Conservation (phyloP, 306 rosid genomes). For the Geum urbanum region DNA sequence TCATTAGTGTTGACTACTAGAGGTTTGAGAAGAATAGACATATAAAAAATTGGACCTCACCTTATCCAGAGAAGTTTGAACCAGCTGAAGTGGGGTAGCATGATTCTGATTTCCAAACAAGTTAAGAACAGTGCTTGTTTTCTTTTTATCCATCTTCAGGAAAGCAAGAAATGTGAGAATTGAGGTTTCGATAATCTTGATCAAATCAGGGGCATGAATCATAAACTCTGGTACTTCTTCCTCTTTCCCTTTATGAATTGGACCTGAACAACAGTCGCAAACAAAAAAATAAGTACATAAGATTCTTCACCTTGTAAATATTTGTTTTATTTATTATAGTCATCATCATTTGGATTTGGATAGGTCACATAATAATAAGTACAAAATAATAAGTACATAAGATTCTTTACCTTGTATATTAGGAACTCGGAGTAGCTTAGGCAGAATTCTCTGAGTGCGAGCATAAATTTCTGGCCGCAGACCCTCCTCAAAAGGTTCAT, state of each 20-base stretch:
- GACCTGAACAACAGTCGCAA: slow-evolving; percentile 44
- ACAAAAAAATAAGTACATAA: background rate
- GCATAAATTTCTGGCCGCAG: slow-evolving; percentile 64
- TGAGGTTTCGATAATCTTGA: slow-evolving; percentile 58
- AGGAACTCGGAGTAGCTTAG: slow-evolving; percentile 84
- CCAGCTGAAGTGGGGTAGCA: slow-evolving; percentile 68
- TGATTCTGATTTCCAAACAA: slow-evolving; percentile 70
- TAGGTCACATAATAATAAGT: background rate
- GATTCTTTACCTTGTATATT: slow-evolving; percentile 54
- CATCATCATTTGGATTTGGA: too few species aligned
- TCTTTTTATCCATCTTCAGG: slow-evolving; percentile 78
- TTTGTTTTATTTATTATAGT: too few species aligned
- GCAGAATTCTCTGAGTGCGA: slow-evolving; percentile 57
- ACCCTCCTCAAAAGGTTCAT: slow-evolving; percentile 91
- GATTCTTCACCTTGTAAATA: too few species aligned
- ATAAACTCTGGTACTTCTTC: slow-evolving; percentile 49
- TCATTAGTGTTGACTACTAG: background rate
- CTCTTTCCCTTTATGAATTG: slow-evolving; percentile 45
- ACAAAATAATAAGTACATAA: too few species aligned
- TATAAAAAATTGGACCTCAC: slow-evolving; percentile 26
- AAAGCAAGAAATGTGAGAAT: slow-evolving; percentile 74
- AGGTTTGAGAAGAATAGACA: background rate
- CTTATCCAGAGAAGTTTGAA: slow-evolving; percentile 76
- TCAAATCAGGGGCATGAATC: slow-evolving; percentile 73
- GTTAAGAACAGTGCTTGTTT: slow-evolving; percentile 42